Conservation (phyloP, 305 asterid genomes). For the Petunia hybrid region DNA sequence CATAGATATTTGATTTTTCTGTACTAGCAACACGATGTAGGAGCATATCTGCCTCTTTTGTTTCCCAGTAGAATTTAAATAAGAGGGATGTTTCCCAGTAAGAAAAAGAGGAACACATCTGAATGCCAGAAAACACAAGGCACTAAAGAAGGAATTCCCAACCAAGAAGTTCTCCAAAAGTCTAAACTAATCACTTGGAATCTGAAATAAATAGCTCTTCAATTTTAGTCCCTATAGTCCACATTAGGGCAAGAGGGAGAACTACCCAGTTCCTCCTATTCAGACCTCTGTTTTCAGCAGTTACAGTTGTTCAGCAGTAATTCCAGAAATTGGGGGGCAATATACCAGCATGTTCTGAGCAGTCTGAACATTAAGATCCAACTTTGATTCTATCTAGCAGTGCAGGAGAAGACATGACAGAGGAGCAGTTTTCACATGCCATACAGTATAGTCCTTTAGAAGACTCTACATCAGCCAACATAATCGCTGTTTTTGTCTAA, state of each 20-base stretch:
- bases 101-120: not conserved
- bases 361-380: not conserved
- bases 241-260: not conserved
- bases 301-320: not conserved
- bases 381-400: not conserved
- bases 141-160: not conserved
- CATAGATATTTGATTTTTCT: not conserved
- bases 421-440: not conserved
- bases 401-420: not conserved
- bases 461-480: not conserved
- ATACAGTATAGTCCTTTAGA: not conserved
- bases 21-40: not conserved
- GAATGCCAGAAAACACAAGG: not conserved
- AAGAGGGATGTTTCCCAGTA: not conserved
- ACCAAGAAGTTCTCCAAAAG: not conserved
- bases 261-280: not conserved
- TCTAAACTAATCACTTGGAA: not conserved
- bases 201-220: not conserved
- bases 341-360: not conserved
- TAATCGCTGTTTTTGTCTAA: not conserved
- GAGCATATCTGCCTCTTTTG: not conserved
- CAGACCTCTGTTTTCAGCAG: not conserved
- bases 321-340: not conserved
- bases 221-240: not conserved
- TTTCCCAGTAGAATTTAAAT: not conserved